A percentile compares a stretch with the other conserved stretches of the same genome.
phyloP scores from a whole-genome alignment of 2,329 filamentous ascomycete species.

The Talaromyces sp. region DNA sequence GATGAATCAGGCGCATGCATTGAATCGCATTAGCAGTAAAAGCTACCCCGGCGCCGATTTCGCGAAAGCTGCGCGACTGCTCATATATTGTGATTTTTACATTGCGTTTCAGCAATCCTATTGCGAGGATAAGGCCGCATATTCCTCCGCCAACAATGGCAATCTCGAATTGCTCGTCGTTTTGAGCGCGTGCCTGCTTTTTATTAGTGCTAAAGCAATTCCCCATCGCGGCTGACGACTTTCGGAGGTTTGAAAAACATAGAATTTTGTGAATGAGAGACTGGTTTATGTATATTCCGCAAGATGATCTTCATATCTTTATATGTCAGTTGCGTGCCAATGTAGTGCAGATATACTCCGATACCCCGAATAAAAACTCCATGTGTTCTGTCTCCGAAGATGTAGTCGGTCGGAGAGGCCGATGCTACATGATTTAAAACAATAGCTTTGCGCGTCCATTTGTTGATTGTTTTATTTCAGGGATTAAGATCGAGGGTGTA shows the following conservation, averaged over 20 bases:
- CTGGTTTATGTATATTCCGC: neutral
- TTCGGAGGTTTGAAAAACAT: neutral
- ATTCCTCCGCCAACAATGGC: slow-evolving; percentile 60
- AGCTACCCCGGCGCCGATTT: slow-evolving; percentile 56
- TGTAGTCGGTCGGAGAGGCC: neutral
- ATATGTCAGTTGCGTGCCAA: neutral
- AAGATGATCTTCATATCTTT: neutral
- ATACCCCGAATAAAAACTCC: neutral
- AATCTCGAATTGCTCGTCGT: slow-evolving; percentile 39
- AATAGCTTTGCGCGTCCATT: neutral
- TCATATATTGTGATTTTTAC: slow-evolving; percentile 53
- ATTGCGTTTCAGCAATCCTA: slow-evolving; percentile 44
- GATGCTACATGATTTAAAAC: neutral
- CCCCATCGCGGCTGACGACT: neutral
- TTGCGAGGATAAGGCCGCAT: slow-evolving; percentile 50
- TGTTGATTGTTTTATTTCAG: neutral
- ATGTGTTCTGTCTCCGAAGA: neutral
- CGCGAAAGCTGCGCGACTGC: slow-evolving; percentile 49
- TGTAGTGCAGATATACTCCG: neutral
- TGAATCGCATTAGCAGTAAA: slow-evolving; percentile 53
- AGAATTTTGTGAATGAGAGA: neutral
- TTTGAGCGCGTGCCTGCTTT: neutral
- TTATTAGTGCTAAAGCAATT: neutral
- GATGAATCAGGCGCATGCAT: slow-evolving; percentile 51
- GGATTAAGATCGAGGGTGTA: no score